A percentile compares a stretch with the other conserved stretches of the same genome.
These are phyloP conservation scores for Massospora cicadina DNA, from an alignment of 371 early-diverging fungal genomes.

Conservation along the genomic window DNA sequence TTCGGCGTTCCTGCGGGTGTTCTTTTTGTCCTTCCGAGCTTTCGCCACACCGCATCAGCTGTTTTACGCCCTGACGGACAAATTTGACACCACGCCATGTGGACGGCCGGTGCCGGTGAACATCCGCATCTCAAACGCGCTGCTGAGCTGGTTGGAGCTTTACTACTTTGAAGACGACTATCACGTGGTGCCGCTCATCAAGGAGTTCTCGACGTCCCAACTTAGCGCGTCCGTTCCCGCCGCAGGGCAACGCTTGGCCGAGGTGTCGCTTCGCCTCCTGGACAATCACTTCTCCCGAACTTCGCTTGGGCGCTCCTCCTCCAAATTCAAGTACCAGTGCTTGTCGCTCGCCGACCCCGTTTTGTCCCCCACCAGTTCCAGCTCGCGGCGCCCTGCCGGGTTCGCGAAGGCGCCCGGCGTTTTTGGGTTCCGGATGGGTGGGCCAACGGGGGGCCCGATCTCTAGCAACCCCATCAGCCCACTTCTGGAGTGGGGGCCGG, in stretches of 20 bases:
- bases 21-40: slow-evolving; percentile 2
- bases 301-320: not conserved
- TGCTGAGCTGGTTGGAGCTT: not conserved
- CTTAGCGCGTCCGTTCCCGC: not conserved
- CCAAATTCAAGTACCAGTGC: not conserved
- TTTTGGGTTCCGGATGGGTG: not conserved
- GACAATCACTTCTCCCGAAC: not conserved
- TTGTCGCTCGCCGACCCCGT: not conserved
- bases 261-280: not conserved
- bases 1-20: not conserved
- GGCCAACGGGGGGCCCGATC: not conserved
- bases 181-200: not conserved
- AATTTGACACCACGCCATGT: not conserved
- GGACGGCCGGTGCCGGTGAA: not conserved
- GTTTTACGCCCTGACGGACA: not conserved
- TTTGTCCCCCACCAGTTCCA: not conserved
- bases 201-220: not conserved
- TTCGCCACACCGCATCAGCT: slow-evolving; percentile 4
- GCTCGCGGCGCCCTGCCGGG: not conserved
- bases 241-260: not conserved
- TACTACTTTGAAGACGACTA: slow-evolving; percentile 4
- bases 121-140: slow-evolving; percentile 1
- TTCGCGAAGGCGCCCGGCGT: too few relatives aligned
- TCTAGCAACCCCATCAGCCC: not conserved
- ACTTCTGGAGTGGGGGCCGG: not conserved